Evolutionary conservation across 1,139 yeast genomes (phyloP).

Genomic region (Komagataea norvegica): DNA sequence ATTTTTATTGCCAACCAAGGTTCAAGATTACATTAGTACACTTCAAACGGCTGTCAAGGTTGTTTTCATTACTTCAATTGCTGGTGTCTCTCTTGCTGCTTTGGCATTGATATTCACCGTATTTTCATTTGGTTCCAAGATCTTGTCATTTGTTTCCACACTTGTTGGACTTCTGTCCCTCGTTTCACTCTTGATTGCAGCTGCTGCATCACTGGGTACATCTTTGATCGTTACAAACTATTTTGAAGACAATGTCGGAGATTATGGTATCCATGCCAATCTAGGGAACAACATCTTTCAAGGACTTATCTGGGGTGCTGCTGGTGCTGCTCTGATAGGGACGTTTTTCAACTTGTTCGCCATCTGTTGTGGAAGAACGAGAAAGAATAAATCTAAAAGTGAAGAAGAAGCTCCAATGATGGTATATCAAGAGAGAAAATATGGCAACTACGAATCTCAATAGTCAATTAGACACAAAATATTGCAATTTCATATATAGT

Average conservation of each 20-base stretch:
- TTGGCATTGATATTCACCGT: slow-evolving; percentile 39
- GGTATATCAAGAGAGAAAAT: slow-evolving; percentile 10
- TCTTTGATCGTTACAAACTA: slow-evolving; percentile 33
- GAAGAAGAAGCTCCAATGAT: slow-evolving; percentile 8
- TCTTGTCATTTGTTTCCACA: slow-evolving; percentile 30
- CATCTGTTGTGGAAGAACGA: slow-evolving; percentile 38
- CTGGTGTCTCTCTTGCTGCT: slow-evolving; percentile 39
- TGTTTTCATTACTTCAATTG: slow-evolving; percentile 42
- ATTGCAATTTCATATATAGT: not conserved
- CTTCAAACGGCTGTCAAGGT: slow-evolving; percentile 39
- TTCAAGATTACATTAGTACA: slow-evolving; percentile 32
- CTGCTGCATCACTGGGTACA: slow-evolving; percentile 44
- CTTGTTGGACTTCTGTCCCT: slow-evolving; percentile 28
- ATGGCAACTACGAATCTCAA: no score
- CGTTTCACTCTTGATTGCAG: slow-evolving; percentile 31
- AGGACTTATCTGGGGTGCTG: slow-evolving; percentile 44
- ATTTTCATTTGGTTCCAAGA: slow-evolving; percentile 33
- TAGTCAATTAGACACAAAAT: no score
- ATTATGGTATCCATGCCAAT: slow-evolving; percentile 38
- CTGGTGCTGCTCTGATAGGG: slow-evolving; percentile 35
- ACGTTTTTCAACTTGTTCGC: slow-evolving; percentile 37
- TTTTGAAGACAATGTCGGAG: slow-evolving; percentile 33
- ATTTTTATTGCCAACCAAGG: slow-evolving; percentile 30
- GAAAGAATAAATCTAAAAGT: slow-evolving; percentile 11
- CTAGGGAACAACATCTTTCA: slow-evolving; percentile 33